Evolutionary conservation across 495 filamentous ascomycete species (phyloP).

Genomic region (Penicillium maclennaniae): DNA sequence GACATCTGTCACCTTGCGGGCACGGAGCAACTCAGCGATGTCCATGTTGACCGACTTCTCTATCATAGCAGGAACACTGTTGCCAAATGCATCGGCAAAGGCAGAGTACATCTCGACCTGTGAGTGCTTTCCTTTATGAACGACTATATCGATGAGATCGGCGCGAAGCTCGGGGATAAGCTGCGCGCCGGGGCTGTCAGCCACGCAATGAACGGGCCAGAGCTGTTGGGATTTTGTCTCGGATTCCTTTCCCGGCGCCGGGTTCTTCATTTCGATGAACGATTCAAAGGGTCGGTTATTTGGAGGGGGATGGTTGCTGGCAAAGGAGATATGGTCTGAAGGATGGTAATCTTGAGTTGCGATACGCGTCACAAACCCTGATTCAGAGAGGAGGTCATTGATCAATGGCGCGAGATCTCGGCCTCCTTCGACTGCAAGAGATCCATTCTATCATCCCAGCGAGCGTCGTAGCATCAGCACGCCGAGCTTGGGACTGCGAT

Average conservation of each 20-base stretch:
- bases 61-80: slow-evolving; percentile 39
- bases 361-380: slow-evolving; percentile 64
- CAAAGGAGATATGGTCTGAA: slow-evolving; percentile 81
- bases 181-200: slow-evolving; percentile 65
- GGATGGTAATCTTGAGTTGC: slow-evolving; percentile 93
- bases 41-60: slow-evolving; percentile 51
- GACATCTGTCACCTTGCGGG: slow-evolving; percentile 63
- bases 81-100: slow-evolving; percentile 72
- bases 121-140: slow-evolving; percentile 73
- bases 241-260: slow-evolving; percentile 49
- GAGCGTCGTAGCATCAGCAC: slow-evolving; percentile 13
- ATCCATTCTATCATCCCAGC: slow-evolving; percentile 58
- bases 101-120: slow-evolving; percentile 88
- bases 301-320: slow-evolving; percentile 64
- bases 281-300: slow-evolving; percentile 66
- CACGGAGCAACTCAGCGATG: slow-evolving; percentile 53
- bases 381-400: slow-evolving; percentile 70
- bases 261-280: slow-evolving; percentile 62
- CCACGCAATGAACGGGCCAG: slow-evolving; percentile 90
- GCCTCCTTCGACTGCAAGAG: slow-evolving; percentile 71
- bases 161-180: slow-evolving; percentile 71
- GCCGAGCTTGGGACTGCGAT: slow-evolving; percentile 6
- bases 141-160: slow-evolving; percentile 53
- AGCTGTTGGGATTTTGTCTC: slow-evolving; percentile 66
- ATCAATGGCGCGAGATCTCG: slow-evolving; percentile 64